These are phyloP conservation scores for Camellia sinensis DNA, from an alignment of 148 eudicot genomes.

Conservation along the genomic window DNA sequence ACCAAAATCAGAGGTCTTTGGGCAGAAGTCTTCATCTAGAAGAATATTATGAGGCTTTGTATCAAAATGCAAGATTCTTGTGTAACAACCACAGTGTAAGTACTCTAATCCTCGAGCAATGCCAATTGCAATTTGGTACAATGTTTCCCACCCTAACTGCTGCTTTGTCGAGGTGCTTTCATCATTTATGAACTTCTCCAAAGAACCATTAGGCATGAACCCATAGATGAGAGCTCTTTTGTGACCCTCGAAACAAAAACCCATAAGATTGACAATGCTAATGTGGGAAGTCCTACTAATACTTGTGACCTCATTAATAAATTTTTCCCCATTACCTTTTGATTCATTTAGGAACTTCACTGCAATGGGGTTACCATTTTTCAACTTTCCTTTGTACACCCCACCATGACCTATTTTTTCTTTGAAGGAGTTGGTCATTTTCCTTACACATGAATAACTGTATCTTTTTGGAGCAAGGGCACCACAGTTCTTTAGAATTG, in stretches of 20 bases:
- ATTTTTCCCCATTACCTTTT: slow-evolving; percentile 22
- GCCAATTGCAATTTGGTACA: neutral
- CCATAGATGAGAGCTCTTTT: neutral
- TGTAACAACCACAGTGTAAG: neutral
- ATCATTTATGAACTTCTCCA: slow-evolving; percentile 17
- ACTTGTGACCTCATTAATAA: slow-evolving; percentile 26
- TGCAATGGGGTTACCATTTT: slow-evolving; percentile 9
- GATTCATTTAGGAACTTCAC: slow-evolving; percentile 22
- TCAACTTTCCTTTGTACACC: slow-evolving; percentile 21
- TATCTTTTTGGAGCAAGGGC: neutral
- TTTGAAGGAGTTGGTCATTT: too few species aligned
- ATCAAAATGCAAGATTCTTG: neutral
- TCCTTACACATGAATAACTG: neutral
- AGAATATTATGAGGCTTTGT: neutral
- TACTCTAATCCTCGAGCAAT: slow-evolving; percentile 4
- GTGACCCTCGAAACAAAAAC: neutral
- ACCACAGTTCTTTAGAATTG: neutral
- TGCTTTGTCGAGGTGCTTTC: neutral
- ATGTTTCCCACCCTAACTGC: slow-evolving; percentile 15
- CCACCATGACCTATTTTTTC: neutral
- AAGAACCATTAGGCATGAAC: slow-evolving; percentile 22
- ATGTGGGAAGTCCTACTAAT: slow-evolving; percentile 25
- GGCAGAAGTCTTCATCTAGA: neutral
- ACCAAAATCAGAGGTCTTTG: neutral
- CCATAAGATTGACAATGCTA: slow-evolving; percentile 18